Evolutionary conservation across 441 rosid species (phyloP), one percentile per base, ranked within the genome.

Genomic region (Gossypium gossypioides): DNA sequence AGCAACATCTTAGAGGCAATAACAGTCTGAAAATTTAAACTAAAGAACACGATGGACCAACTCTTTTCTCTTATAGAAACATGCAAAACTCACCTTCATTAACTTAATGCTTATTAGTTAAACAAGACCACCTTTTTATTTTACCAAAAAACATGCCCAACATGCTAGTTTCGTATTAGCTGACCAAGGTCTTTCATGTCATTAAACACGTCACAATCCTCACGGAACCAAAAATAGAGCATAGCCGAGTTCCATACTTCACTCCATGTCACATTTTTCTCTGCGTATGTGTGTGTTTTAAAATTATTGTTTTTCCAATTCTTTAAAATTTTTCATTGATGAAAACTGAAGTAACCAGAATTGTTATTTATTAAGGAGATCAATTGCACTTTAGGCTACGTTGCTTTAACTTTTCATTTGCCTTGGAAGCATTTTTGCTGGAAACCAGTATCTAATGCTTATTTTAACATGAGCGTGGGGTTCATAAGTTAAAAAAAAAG

Each of bases 221-320:
- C 13, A 40, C 10, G 9, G 69, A 42, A 58, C 71, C 51, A 72
- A 19, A 42, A 24, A 24, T 54, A 32, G 44, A 44, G n/a, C 82
- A 72, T 71, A n/a, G 77, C 79, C 80, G 78, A 51, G 71, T 69
- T 79, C 71, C 48, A 7, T 60, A 74, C 72, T 67, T 56, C 76
- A 46, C 72, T 59, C 77, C 83, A 76, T 74, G 81, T 76, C 78
- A 68, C 61, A 25, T 50, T 51, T 70, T 75, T 75, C 73, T 19
- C 21, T 29, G 34, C 34, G 32, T 4, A 0, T 29, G 6, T 29
- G 34, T 29, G 34, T 29, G 34, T 29, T 29, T 29, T 29, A 29
- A 29, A 29, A 29, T 29, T 29, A 29, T 4, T 68, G 34, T 34
- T n/a, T 29, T 12, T 2, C 16, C 52, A 48, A 3, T 48, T 48